These are phyloP conservation scores for Brassica balearica DNA, from an alignment of 441 rosid genomes.

Conservation along the genomic window DNA sequence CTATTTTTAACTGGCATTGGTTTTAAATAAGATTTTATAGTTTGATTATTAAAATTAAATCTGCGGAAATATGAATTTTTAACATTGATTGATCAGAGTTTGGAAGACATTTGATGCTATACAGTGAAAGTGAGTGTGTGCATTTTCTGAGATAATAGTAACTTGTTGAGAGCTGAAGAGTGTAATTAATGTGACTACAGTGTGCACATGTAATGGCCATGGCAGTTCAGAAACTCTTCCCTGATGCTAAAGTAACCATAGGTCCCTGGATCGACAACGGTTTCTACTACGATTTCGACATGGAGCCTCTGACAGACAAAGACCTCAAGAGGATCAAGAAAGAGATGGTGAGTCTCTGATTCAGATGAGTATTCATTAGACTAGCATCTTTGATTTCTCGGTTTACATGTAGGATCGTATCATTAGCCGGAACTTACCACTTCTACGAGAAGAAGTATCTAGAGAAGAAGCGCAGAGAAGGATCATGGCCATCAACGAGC, in stretches of 20 bases:
- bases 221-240: conserved; percentile 94
- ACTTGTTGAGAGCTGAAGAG: not conserved
- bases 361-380: conserved; percentile 32
- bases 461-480: conserved; percentile 83
- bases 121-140: no score
- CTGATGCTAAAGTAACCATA: conserved; percentile 89
- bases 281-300: conserved; percentile 91
- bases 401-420: conserved; percentile 77
- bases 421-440: conserved; percentile 82
- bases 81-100: no score
- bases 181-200: conserved; percentile 48
- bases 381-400: conserved; percentile 46
- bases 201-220: conserved; percentile 99
- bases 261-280: conserved; percentile 99
- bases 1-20: no score
- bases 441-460: conserved; percentile 82
- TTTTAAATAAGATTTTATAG: no score
- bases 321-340: conserved; percentile 93
- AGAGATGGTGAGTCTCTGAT: conserved; percentile 80
- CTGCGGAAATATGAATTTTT: no score
- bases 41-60: no score
- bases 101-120: no score
- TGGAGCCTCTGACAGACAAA: conserved; percentile 85
- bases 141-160: no score
- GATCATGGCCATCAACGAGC: conserved; percentile 79